phyloP scores from a whole-genome alignment of 768 basidiomycete genomes.

The Suillus bovinus region DNA sequence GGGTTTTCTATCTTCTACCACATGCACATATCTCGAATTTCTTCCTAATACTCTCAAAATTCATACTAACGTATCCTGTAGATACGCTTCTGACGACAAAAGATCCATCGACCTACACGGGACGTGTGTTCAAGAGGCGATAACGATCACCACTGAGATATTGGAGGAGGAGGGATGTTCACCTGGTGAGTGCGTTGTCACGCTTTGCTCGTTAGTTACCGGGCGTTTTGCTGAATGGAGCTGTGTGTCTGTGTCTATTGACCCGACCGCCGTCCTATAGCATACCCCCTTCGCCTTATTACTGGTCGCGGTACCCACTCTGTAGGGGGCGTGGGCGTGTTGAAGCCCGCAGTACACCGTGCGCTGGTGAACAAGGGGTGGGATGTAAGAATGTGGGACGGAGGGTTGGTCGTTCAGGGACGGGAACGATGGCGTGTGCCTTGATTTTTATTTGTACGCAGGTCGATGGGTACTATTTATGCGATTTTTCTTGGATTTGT shows the following conservation, averaged over 20 bases:
- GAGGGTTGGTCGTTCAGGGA: constrained; percentile 65
- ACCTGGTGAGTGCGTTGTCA: constrained; percentile 35
- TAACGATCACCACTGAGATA: constrained; percentile 64
- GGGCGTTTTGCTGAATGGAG: constrained; percentile 9
- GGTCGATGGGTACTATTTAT: not conserved
- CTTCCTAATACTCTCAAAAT: not conserved
- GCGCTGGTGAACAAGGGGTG: constrained; percentile 69
- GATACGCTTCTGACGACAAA: constrained; percentile 29
- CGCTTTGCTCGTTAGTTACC: not conserved
- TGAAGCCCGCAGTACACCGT: constrained; percentile 72
- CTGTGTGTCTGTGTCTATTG: not conserved
- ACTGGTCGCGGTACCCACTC: constrained; percentile 87
- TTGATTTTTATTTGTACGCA: not conserved
- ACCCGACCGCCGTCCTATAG: constrained; percentile 19
- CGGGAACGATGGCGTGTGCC: not conserved
- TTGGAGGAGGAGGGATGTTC: constrained; percentile 44
- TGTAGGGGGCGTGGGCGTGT: constrained; percentile 60
- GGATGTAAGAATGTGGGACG: constrained; percentile 66
- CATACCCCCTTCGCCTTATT: constrained; percentile 66
- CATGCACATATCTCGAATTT: too few species aligned
- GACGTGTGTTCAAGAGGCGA: constrained; percentile 66
- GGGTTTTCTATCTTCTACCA: constrained; percentile 11
- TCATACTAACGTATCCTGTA: not conserved
- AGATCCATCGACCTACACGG: constrained; percentile 75
- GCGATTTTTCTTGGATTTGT: not conserved